Conservation (phyloP, 2,329 filamentous ascomycete genomes). For the Colletotrichum lindemuthianum region DNA sequence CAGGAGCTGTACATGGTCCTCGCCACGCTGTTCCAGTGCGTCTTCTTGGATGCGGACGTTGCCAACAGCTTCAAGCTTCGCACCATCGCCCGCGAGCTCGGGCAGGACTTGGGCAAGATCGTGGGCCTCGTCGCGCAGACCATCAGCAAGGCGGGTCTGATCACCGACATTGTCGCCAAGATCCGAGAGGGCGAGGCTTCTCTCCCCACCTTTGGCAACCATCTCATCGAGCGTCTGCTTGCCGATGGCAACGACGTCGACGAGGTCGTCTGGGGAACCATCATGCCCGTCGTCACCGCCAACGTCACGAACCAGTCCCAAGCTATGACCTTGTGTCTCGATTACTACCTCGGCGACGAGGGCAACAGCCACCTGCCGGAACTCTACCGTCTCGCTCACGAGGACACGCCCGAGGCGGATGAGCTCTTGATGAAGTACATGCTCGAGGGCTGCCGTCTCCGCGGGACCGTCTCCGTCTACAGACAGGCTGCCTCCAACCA, state of each 20-base stretch:
- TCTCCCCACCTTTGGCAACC: slow-evolving; percentile 64
- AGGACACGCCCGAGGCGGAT: slow-evolving; percentile 61
- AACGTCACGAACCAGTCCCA: slow-evolving; percentile 69
- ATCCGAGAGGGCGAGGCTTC: slow-evolving; percentile 51
- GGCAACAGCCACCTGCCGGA: slow-evolving; percentile 60
- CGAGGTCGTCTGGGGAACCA: slow-evolving; percentile 65
- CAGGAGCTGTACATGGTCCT: slow-evolving; percentile 67
- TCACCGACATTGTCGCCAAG: slow-evolving; percentile 57
- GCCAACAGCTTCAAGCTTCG: slow-evolving; percentile 66
- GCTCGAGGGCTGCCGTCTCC: slow-evolving; percentile 64
- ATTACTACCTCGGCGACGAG: slow-evolving; percentile 66
- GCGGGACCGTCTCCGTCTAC: slow-evolving; percentile 61
- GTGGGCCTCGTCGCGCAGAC: slow-evolving; percentile 63
- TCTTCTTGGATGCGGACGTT: slow-evolving; percentile 66
- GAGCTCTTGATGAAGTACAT: slow-evolving; percentile 52
- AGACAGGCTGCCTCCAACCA: slow-evolving; percentile 52
- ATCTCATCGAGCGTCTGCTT: slow-evolving; percentile 65
- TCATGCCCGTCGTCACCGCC: slow-evolving; percentile 65
- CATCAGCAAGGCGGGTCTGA: slow-evolving; percentile 54
- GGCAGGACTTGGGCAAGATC: slow-evolving; percentile 61
- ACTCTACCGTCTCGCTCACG: slow-evolving; percentile 61
- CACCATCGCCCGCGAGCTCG: slow-evolving; percentile 58
- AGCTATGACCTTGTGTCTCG: slow-evolving; percentile 66
- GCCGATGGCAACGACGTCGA: slow-evolving; percentile 62
- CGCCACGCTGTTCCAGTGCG: slow-evolving; percentile 63